Base-by-base conservation (phyloP, 495 filamentous ascomycete species). In the Tuber umbilicatum region DNA sequence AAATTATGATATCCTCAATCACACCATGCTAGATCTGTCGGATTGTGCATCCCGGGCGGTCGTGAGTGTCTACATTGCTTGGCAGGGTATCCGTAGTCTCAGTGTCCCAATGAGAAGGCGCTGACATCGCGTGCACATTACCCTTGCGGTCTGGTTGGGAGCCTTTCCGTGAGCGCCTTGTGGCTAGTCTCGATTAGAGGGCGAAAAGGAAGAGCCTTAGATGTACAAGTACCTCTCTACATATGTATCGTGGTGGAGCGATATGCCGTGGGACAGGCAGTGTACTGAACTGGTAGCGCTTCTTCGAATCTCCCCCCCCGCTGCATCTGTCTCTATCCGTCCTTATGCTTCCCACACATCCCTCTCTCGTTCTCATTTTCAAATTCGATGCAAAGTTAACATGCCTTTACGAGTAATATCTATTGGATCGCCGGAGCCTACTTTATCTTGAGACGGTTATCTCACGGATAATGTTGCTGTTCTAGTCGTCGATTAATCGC, bases 101-200 rank as follows among this genome's bases (percentile, higher is more conserved):
- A 73, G 47, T 45, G 47, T 39, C 50, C 74, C 74, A 40, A 74
- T 37, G 70, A 79, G 71, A 45, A 79, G 77, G 69, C 77, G 60
- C 77, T 69, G 74, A 70, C 77, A 74, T 67, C 77, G 77, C 75
- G 69, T 79, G 76, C 77, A 79, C 77, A 72, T 79, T 74, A 74
- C 75, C 21, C 75, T 79, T 79, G 75, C 19, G 70, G 77, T 72
- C 72, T 78, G 75, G 77, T 35, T 78, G 78, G 37, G 69, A 73
- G 41, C 76, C 38, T 69, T 71, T 69, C 41, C 69, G 47, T 70
- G 38, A 42, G 47, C 35, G 45, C 76, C 73, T 78, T 45, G 72
- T 76, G 75, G 41, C 67, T 73, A 31, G 55, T 4, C 12, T 64
- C 55, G 55, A 64, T 64, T 31, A 64, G 55, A 31, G 55, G 55